These are phyloP conservation scores for Sabuloglossum arenarium DNA, from an alignment of 495 filamentous ascomycete genomes.

Conservation along the genomic window DNA sequence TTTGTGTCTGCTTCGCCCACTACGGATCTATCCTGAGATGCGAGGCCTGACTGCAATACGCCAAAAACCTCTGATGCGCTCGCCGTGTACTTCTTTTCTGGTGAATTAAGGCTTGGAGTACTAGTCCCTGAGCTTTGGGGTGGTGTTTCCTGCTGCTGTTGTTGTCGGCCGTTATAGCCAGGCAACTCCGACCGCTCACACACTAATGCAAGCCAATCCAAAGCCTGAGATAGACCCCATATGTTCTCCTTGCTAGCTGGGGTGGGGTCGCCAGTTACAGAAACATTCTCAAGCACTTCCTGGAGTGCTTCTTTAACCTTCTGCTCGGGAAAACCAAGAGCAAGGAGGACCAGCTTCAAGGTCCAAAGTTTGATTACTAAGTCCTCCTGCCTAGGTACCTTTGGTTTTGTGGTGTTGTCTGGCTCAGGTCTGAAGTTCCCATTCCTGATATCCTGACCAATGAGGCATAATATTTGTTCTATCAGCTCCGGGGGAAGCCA, in stretches of 20 bases:
- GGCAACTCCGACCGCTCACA: slow-evolving; percentile 45
- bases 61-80: background rate
- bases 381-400: slow-evolving; percentile 38
- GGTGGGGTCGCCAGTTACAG: slow-evolving; percentile 27
- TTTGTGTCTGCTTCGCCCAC: background rate
- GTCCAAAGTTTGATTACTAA: slow-evolving; percentile 61
- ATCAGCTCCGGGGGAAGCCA: slow-evolving; percentile 69
- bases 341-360: slow-evolving; percentile 42
- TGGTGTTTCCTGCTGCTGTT: background rate
- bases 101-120: background rate
- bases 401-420: slow-evolving; percentile 15
- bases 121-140: background rate
- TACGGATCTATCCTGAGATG: background rate
- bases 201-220: slow-evolving; percentile 70
- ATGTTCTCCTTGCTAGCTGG: slow-evolving; percentile 37
- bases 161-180: background rate
- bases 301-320: slow-evolving; percentile 42
- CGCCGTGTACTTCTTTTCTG: background rate
- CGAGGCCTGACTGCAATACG: background rate
- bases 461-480: slow-evolving; percentile 45
- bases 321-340: slow-evolving; percentile 42
- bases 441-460: slow-evolving; percentile 20
- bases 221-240: slow-evolving; percentile 69
- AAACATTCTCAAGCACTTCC: slow-evolving; percentile 29
- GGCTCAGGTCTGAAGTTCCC: slow-evolving; percentile 23